Base-by-base conservation (phyloP, 2,329 filamentous ascomycete species). In the Exophiala viscosa region DNA sequence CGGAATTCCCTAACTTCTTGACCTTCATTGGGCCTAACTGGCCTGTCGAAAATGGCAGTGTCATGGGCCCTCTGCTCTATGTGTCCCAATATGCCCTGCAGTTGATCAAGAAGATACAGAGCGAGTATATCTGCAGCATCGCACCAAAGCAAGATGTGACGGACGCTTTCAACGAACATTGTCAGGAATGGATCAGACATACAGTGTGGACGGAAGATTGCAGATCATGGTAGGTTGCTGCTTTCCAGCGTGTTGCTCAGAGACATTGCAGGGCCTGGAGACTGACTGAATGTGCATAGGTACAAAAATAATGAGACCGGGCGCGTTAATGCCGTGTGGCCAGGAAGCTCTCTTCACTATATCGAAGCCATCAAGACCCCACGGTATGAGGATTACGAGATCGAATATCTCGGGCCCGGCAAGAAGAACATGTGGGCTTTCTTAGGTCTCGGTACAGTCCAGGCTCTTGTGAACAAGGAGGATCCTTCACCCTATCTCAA, bases 321-420 rank as follows among this genome's bases (percentile, higher is more conserved):
- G n/a, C 65, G 72, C 5, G 72, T 76, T 38, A 68, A 65, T 64
- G 73, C 76, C 2, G 66, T 80, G 1, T 80, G 73, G 71, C 77
- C 78, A 0, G 78, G 77, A 2, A 73, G 69, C 2, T 75, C 71
- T 0, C 69, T 80, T 38, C 76, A 80, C 48, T 80, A 78, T 54
- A 66, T 70, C 32, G 67, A 75, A 50, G 59, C 68, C 1, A 71
- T 75, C 52, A 64, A 69, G 39, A 58, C 64, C 5, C 71, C 71
- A 3, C 66, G 73, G 20, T 75, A 67, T 50, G 73, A 76, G 62
- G 73, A 76, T 56, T 76, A 71, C 58, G 69, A 72, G n/a, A 72
- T 73, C 52, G 68, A 62, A 2, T 75, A 74, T 48, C 61, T 60
- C 3, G 60, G 58, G 9, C 57, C 55, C 2, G 57, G 36, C 31